These are phyloP conservation scores for Decorospora gaudefroyi DNA, from an alignment of 2,329 filamentous ascomycete genomes.

Conservation along the genomic window DNA sequence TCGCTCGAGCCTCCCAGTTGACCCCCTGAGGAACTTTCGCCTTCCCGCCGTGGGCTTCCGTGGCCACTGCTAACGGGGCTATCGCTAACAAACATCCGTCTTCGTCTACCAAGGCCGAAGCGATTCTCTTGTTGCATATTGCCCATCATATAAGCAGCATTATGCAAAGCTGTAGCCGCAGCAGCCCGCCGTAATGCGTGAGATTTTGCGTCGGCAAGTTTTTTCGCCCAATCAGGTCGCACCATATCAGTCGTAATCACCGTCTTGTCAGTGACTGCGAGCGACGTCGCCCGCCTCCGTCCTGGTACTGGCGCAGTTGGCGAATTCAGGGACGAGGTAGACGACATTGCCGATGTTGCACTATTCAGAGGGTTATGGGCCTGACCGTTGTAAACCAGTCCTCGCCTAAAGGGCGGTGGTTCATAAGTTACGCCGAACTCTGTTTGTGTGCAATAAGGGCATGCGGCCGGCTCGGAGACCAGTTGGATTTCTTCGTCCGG, in stretches of 20 bases:
- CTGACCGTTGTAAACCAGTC: conserved; percentile 70
- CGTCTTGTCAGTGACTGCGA: conserved; percentile 81
- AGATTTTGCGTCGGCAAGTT: conserved; percentile 80
- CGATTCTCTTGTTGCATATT: conserved; percentile 56
- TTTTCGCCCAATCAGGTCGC: conserved; percentile 91
- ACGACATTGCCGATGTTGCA: conserved; percentile 76
- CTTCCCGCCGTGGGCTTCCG: conserved; percentile 50
- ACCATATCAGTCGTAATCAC: conserved; percentile 93
- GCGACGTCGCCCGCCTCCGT: conserved; percentile 65
- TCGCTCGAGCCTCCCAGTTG: conserved; percentile 44
- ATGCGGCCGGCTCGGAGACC: conserved; percentile 87
- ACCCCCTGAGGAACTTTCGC: conserved; percentile 37
- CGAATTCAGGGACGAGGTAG: conserved; percentile 77
- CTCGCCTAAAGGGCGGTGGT: conserved; percentile 83
- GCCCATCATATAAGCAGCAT: conserved; percentile 88
- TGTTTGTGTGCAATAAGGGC: conserved; percentile 91
- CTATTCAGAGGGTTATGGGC: conserved; percentile 58
- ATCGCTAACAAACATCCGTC: conserved; percentile 57
- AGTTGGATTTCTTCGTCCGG: conserved; percentile 65
- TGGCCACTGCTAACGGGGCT: conserved; percentile 53
- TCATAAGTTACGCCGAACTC: conserved; percentile 98
- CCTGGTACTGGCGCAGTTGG: conserved; percentile 49
- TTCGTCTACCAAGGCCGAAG: conserved; percentile 55
- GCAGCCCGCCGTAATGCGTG: conserved; percentile 86
- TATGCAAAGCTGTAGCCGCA: conserved; percentile 90